Conservation (phyloP, 1,284 basidiomycete genomes). For the Cryptococcus floricola region DNA sequence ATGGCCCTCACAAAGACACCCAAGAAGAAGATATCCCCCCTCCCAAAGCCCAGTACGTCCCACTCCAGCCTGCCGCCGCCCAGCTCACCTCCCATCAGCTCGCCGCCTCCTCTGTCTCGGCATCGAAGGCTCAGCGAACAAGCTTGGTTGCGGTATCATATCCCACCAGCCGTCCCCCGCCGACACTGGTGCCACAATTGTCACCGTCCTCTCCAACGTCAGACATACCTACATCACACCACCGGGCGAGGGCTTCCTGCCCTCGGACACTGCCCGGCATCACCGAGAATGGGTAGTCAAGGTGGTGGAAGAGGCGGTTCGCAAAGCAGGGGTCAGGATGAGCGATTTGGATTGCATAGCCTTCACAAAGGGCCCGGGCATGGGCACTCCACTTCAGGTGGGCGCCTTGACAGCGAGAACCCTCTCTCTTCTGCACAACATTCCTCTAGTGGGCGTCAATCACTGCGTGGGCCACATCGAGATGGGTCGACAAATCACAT, state of each 20-base stretch:
- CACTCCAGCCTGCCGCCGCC: not conserved
- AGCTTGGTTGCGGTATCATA: constrained; percentile 93
- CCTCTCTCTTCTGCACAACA: constrained; percentile 77
- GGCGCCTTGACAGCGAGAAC: constrained; percentile 95
- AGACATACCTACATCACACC: constrained; percentile 98
- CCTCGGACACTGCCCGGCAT: constrained; percentile 89
- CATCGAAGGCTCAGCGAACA: constrained; percentile 94
- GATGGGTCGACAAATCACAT: constrained; percentile 95
- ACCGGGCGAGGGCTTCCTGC: constrained; percentile 94
- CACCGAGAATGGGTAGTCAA: constrained; percentile 88
- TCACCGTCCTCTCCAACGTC: constrained; percentile 70
- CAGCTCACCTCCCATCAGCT: constrained; percentile 10
- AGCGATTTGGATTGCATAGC: constrained; percentile 88
- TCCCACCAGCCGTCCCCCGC: constrained; percentile 58
- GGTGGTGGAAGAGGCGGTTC: constrained; percentile 77
- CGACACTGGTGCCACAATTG: constrained; percentile 45
- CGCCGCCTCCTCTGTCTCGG: constrained; percentile 58
- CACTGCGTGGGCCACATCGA: constrained; percentile 99
- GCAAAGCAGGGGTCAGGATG: constrained; percentile 65
- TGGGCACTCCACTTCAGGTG: constrained; percentile 95
- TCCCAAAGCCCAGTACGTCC: constrained; percentile 31
- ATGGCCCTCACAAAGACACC: constrained; percentile 6
- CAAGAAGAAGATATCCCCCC: constrained; percentile 36
- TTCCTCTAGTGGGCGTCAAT: constrained; percentile 94
- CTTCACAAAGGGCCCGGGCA: constrained; percentile 96